Conservation (phyloP, 768 basidiomycete genomes). For the Rhodotorula toruloides region DNA sequence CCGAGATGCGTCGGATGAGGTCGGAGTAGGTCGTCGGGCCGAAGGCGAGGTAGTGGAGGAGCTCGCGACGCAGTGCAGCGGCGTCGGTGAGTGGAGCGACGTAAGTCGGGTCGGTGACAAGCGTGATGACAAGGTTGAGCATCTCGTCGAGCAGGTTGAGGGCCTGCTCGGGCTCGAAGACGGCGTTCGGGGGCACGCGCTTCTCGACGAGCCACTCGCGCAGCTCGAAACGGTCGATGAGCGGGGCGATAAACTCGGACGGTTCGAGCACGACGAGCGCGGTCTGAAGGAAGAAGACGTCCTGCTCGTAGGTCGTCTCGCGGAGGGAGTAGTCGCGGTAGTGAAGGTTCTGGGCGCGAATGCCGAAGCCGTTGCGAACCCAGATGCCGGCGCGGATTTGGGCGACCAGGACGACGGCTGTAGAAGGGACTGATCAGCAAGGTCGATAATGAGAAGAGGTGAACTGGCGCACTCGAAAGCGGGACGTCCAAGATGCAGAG, state of each 20-base stretch:
- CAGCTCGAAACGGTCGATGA: constrained; percentile 85
- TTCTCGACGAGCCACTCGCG: constrained; percentile 65
- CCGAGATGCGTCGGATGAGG: constrained; percentile 81
- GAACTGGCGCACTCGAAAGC: no score
- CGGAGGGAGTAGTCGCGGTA: constrained; percentile 94
- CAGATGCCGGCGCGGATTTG: constrained; percentile 92
- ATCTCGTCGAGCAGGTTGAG: constrained; percentile 87
- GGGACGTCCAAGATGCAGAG: no score
- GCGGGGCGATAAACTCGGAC: constrained; percentile 69
- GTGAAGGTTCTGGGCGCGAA: constrained; percentile 88
- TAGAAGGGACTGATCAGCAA: background rate
- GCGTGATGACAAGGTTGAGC: constrained; percentile 76
- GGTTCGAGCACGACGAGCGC: constrained; percentile 72
- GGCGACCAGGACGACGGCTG: constrained; percentile 72
- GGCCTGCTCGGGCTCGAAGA: constrained; percentile 65
- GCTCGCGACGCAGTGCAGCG: constrained; percentile 68
- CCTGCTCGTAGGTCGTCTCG: constrained; percentile 94
- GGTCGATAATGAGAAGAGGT: background rate
- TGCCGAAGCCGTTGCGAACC: constrained; percentile 95
- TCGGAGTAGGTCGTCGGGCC: constrained; percentile 86
- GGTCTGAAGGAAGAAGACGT: constrained; percentile 81
- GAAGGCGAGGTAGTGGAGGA: constrained; percentile 82
- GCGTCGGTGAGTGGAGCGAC: constrained; percentile 64
- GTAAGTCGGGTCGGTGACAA: constrained; percentile 73
- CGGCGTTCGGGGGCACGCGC: constrained; percentile 46